These are phyloP conservation scores for Phytophthora aleatoria DNA, from an alignment of 352 stramenopile genomes.

Conservation along the genomic window DNA sequence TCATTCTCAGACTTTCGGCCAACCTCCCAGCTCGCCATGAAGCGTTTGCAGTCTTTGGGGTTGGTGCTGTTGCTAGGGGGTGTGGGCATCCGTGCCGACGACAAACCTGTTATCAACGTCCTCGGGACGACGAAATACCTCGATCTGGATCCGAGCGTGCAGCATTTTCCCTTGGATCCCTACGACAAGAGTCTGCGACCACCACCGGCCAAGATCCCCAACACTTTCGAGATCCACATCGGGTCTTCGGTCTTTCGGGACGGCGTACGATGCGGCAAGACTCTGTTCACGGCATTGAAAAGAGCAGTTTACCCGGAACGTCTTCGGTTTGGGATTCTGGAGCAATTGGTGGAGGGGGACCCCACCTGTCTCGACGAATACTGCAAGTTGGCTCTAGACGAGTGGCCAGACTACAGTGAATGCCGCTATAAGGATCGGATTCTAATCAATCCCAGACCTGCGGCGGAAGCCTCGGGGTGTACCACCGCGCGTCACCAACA, in stretches of 20 bases:
- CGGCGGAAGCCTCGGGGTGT: constrained; percentile 74
- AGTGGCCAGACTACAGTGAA: constrained; percentile 57
- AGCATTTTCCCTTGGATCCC: constrained; percentile 59
- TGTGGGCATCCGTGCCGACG: background rate
- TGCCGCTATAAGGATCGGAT: constrained; percentile 70
- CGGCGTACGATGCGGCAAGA: constrained; percentile 73
- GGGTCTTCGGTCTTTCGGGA: constrained; percentile 82
- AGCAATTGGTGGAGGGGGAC: constrained; percentile 75
- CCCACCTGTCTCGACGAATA: constrained; percentile 70
- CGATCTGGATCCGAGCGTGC: constrained; percentile 57
- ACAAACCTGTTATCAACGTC: constrained; percentile 40
- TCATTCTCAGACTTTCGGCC: constrained; percentile 18
- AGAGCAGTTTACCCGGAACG: constrained; percentile 60
- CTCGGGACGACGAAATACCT: constrained; percentile 46
- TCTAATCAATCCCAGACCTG: constrained; percentile 54
- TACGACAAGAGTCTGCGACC: constrained; percentile 45
- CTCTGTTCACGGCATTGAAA: constrained; percentile 73
- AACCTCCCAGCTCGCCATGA: constrained; percentile 9
- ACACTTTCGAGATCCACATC: constrained; percentile 60
- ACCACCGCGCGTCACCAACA: constrained; percentile 77
- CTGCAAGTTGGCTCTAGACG: constrained; percentile 58
- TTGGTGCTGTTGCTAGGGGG: constrained; percentile 3
- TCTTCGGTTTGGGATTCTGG: constrained; percentile 76
- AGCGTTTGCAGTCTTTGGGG: constrained; percentile 5
- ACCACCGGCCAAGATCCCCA: constrained; percentile 50